phyloP scores from a whole-genome alignment of 495 filamentous ascomycete genomes.

The Lindgomyces ingoldianus region DNA sequence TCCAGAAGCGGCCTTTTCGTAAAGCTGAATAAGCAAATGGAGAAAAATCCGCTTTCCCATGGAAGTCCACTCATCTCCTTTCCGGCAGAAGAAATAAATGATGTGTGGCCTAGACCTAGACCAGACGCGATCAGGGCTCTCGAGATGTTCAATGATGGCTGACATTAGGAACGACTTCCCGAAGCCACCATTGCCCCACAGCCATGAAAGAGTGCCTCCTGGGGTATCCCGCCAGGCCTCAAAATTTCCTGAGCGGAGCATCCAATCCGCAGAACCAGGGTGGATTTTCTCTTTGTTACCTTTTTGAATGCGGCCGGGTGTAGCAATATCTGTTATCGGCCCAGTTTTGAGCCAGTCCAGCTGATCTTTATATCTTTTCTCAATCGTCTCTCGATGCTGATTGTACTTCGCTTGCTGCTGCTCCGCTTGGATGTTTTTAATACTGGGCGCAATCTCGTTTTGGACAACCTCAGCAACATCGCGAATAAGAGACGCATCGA shows the following conservation, averaged over 20 bases:
- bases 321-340: neutral
- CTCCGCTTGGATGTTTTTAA: constrained; percentile 2
- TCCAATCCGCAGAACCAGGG: neutral
- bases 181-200: constrained; percentile 1
- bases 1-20: no score
- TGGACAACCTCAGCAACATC: no score
- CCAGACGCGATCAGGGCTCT: no score
- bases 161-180: no score
- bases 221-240: neutral
- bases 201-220: neutral
- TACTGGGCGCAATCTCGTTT: no score
- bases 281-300: neutral
- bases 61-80: no score
- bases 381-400: neutral
- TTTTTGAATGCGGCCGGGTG: neutral
- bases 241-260: neutral
- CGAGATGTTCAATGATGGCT: no score
- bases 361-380: neutral
- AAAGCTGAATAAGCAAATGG: no score
- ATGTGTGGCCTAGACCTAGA: no score
- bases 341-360: neutral
- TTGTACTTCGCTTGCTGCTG: neutral
- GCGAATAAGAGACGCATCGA: no score
- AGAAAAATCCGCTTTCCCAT: no score
- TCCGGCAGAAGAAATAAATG: no score